Conservation (phyloP, 225 moss, liverwort and hornwort genomes). For the Physcomitrium patens region DNA sequence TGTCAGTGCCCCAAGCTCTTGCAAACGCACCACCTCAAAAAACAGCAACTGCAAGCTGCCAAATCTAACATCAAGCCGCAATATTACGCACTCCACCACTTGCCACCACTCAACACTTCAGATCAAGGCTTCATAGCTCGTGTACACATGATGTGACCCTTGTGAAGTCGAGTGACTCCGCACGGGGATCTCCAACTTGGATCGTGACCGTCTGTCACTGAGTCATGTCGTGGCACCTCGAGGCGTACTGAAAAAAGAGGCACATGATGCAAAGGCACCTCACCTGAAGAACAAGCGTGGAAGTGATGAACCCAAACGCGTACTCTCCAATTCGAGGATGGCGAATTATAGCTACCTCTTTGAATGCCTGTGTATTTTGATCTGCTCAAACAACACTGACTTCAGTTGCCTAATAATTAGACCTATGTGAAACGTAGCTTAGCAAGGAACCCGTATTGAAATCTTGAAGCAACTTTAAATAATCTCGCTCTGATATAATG, state of each 20-base stretch:
- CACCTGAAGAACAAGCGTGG: conserved; percentile 90
- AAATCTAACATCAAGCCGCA: too few species aligned
- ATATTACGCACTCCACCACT: too few species aligned
- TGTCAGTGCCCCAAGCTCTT: too few species aligned
- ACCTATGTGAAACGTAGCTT: background rate
- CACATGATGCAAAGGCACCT: conserved; percentile 1
- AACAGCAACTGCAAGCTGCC: too few species aligned
- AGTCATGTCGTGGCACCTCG: background rate
- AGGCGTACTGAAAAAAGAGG: background rate
- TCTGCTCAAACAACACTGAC: conserved; percentile 46
- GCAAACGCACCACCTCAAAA: too few species aligned
- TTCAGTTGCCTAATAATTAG: conserved; percentile 12
- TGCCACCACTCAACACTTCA: too few species aligned
- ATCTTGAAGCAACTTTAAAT: conserved; percentile 19
- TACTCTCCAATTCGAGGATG: conserved; percentile 99
- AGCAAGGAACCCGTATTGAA: background rate
- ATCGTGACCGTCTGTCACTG: background rate
- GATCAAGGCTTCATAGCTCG: background rate
- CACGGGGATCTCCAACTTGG: background rate
- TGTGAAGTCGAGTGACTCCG: background rate
- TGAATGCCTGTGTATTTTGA: conserved; percentile 99
- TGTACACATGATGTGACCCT: background rate
- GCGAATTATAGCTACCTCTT: conserved; percentile 96
- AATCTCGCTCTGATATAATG: background rate
- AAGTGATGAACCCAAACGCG: conserved; percentile 96